Conservation (phyloP, 306 rosid genomes). For the Carpinus viminea region DNA sequence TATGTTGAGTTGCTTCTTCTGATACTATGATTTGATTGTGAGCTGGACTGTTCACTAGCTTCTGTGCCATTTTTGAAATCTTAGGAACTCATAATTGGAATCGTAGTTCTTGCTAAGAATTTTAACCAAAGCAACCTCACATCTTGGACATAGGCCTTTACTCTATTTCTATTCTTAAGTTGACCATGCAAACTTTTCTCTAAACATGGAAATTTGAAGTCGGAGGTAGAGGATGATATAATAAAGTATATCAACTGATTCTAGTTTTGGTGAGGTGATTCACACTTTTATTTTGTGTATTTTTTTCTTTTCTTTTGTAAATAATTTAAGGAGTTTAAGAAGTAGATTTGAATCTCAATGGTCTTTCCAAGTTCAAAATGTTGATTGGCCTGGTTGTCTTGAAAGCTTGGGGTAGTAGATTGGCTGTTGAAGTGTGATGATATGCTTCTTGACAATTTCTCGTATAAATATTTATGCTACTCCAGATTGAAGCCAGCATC, state of each 20-base stretch:
- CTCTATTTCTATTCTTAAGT: too few relatives aligned
- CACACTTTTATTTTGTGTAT: too few relatives aligned
- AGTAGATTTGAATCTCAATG: not conserved
- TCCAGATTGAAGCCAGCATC: not conserved
- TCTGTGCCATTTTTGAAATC: not conserved
- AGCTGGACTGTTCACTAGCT: not conserved
- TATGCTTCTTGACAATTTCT: not conserved
- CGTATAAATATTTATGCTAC: not conserved
- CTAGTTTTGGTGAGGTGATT: too few relatives aligned
- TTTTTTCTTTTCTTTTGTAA: too few relatives aligned
- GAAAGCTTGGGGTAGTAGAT: conserved; percentile 1
- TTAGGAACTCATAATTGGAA: not conserved
- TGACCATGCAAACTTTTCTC: too few relatives aligned
- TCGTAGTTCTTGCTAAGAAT: not conserved
- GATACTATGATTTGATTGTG: too few relatives aligned
- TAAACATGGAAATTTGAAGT: too few relatives aligned
- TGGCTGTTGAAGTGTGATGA: not conserved
- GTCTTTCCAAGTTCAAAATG: not conserved
- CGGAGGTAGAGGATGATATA: too few relatives aligned
- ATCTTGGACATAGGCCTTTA: not conserved
- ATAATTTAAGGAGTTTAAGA: too few relatives aligned
- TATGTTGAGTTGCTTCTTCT: too few relatives aligned
- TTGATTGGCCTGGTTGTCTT: not conserved
- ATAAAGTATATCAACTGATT: too few relatives aligned
- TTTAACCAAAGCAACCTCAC: not conserved